Evolutionary conservation across 2,329 filamentous ascomycete species (phyloP).

Genomic region (Lasiodiplodia sp.): DNA sequence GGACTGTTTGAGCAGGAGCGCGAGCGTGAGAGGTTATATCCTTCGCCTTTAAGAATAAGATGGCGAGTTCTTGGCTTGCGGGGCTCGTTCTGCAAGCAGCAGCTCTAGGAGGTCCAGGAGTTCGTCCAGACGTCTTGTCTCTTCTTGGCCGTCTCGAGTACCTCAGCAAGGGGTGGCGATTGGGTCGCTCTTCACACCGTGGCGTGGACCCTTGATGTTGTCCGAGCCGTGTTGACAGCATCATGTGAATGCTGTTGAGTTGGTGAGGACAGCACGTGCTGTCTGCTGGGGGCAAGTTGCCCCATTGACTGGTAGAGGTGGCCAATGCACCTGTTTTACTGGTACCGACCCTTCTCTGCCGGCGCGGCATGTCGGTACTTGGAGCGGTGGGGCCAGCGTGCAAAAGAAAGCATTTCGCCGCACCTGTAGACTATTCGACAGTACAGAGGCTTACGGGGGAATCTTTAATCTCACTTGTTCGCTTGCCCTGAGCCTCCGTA

Average conservation of each 20-base stretch:
- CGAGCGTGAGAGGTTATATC: background rate
- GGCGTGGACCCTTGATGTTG: background rate
- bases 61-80: background rate
- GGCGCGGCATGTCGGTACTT: background rate
- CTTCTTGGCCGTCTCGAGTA: background rate
- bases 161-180: background rate
- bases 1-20: background rate
- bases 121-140: background rate
- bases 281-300: background rate
- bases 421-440: background rate
- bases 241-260: background rate
- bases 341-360: background rate
- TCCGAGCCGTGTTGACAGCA: background rate
- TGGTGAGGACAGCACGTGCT: background rate
- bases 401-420: background rate
- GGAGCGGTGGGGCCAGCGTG: too few species aligned
- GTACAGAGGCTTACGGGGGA: background rate
- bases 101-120: background rate
- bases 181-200: background rate
- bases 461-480: background rate
- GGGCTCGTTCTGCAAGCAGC: background rate
- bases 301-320: background rate
- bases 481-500: background rate
- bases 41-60: background rate
- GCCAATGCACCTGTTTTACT: background rate